phyloP scores from a whole-genome alignment of 345 rosid species.

The Eucalyptus tenuipes region DNA sequence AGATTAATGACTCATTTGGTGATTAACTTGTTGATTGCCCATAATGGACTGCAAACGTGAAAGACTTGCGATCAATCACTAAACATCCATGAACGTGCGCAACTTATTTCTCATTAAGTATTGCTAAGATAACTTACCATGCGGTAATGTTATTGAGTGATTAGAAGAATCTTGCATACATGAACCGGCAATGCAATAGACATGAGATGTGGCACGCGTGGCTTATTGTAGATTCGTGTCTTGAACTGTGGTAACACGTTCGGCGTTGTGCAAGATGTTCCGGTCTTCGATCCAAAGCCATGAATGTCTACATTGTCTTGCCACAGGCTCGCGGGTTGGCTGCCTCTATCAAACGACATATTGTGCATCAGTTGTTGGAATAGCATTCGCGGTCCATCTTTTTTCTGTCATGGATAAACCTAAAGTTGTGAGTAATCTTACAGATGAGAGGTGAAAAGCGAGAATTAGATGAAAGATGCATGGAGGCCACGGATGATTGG shows the following conservation, averaged over 20 bases:
- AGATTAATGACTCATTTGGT: not conserved
- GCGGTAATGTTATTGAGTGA: not conserved
- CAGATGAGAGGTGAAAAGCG: not conserved
- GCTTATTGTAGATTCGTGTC: not conserved
- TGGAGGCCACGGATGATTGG: too few relatives aligned
- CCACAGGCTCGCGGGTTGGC: not conserved
- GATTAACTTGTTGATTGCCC: too few relatives aligned
- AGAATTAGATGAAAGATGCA: not conserved
- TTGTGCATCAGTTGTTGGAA: not conserved
- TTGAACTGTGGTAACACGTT: not conserved
- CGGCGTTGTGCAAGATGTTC: not conserved
- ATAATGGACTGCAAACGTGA: not conserved
- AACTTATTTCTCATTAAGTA: not conserved
- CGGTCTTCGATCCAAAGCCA: not conserved
- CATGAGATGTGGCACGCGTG: not conserved
- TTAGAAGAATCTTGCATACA: not conserved
- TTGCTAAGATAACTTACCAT: not conserved
- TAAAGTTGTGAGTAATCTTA: not conserved
- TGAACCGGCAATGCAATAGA: not conserved
- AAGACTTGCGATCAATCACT: not conserved
- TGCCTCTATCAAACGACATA: not conserved
- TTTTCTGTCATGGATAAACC: not conserved
- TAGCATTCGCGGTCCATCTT: fast-evolving
- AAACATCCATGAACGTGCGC: not conserved
- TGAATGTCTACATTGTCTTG: not conserved